A percentile compares a stretch with the other conserved stretches of the same genome.
Conservation (phyloP, 2,329 filamentous ascomycete species). For the Xylaria sp. region DNA sequence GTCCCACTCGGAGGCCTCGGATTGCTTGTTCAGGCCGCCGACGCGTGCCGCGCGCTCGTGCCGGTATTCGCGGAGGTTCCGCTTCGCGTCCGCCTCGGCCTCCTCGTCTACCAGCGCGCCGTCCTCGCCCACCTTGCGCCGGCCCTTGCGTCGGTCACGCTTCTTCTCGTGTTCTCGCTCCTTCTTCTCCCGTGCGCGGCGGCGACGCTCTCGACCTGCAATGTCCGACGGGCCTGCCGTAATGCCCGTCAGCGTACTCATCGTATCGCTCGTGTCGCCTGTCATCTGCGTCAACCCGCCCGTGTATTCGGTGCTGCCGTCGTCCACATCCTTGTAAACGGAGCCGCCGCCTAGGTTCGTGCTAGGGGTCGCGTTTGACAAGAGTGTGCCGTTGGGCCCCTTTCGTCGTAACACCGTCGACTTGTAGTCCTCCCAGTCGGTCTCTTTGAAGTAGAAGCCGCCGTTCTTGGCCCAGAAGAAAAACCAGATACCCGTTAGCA, state of each 20-base stretch:
- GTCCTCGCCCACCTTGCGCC: slow-evolving; percentile 64
- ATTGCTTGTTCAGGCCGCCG: slow-evolving; percentile 85
- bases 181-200: slow-evolving; percentile 64
- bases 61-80: slow-evolving; percentile 83
- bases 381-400: slow-evolving; percentile 86
- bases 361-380: slow-evolving; percentile 82
- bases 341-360: slow-evolving; percentile 90
- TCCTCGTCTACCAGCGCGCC: slow-evolving; percentile 71
- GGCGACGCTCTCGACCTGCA: slow-evolving; percentile 63
- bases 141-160: slow-evolving; percentile 48
- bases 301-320: slow-evolving; percentile 54
- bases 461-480: slow-evolving; percentile 99
- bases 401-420: slow-evolving; percentile 88
- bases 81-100: slow-evolving; percentile 70
- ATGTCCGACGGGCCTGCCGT: slow-evolving; percentile 68
- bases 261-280: slow-evolving; percentile 56
- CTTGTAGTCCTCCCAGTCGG: slow-evolving; percentile 99
- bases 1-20: slow-evolving; percentile 83
- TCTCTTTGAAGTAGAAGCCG: slow-evolving; percentile 84
- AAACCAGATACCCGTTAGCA: slow-evolving; percentile 87
- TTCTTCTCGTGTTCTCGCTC: slow-evolving; percentile 59
- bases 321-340: slow-evolving; percentile 78
- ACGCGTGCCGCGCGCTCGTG: slow-evolving; percentile 87
- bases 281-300: slow-evolving; percentile 49
- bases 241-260: slow-evolving; percentile 64